Conservation (phyloP, 2,329 filamentous ascomycete genomes). For the Sphaceloma murrayae region DNA sequence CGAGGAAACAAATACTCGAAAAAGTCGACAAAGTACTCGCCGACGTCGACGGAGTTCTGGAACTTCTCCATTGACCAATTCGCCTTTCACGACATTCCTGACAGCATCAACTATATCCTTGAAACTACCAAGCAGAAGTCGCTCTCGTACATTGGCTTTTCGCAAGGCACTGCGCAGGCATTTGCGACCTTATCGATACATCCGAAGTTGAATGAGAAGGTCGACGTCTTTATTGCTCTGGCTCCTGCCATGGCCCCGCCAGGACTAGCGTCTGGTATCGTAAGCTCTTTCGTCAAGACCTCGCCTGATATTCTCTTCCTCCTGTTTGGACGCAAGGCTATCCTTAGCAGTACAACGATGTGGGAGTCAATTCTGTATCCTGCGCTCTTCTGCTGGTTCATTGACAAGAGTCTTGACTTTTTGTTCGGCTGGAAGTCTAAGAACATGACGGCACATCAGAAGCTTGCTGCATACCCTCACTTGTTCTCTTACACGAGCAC, state of each 20-base stretch:
- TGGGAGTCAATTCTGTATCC: constrained; percentile 96
- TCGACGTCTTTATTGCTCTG: constrained; percentile 92
- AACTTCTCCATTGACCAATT: constrained; percentile 98
- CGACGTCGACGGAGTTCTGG: constrained; percentile 75
- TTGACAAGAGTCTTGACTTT: constrained; percentile 71
- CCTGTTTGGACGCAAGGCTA: constrained; percentile 82
- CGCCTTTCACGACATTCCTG: constrained; percentile 92
- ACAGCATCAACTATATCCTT: constrained; percentile 87
- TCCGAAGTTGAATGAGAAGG: constrained; percentile 79
- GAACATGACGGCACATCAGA: constrained; percentile 80
- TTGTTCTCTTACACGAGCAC: constrained; percentile 94
- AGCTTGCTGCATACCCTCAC: constrained; percentile 90
- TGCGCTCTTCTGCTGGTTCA: constrained; percentile 78
- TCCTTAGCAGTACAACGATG: constrained; percentile 87
- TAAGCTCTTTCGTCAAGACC: constrained; percentile 86
- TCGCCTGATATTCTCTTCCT: constrained; percentile 88
- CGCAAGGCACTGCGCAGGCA: constrained; percentile 91
- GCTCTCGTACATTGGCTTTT: constrained; percentile 93
- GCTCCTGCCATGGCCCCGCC: constrained; percentile 95
- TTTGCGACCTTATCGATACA: constrained; percentile 91
- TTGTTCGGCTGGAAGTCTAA: constrained; percentile 81
- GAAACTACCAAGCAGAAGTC: constrained; percentile 72
- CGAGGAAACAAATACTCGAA: constrained; percentile 99
- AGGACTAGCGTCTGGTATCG: constrained; percentile 78
- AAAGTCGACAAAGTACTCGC: constrained; percentile 70